Evolutionary conservation across 2,329 filamentous ascomycete species (phyloP).

Genomic region (Hypoxylon sp.): DNA sequence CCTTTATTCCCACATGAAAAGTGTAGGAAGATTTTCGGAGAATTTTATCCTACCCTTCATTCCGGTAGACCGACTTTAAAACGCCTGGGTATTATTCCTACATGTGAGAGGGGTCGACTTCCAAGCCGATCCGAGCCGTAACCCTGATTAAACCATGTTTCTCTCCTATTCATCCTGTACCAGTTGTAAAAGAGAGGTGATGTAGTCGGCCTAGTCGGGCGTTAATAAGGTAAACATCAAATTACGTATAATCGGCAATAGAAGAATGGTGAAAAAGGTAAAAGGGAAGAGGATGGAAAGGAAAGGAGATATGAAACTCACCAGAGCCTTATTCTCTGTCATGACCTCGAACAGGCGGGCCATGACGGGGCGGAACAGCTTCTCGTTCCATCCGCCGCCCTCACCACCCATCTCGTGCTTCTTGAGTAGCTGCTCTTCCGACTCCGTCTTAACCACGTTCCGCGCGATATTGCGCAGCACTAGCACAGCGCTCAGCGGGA

Average conservation of each 20-base stretch:
- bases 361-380: slow-evolving; percentile 76
- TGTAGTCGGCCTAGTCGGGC: slow-evolving; percentile 41
- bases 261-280: background rate
- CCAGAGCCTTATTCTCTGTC: slow-evolving; percentile 76
- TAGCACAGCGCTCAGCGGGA: slow-evolving; percentile 83
- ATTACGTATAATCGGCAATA: background rate
- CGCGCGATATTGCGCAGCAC: slow-evolving; percentile 84
- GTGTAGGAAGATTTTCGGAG: background rate
- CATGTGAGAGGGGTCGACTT: slow-evolving; percentile 8
- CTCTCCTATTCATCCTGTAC: slow-evolving; percentile 45
- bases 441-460: slow-evolving; percentile 74
- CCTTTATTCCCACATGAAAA: background rate
- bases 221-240: slow-evolving; percentile 19
- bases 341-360: slow-evolving; percentile 77
- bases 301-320: slow-evolving; percentile 55
- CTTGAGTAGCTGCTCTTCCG: slow-evolving; percentile 69
- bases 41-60: background rate
- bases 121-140: slow-evolving; percentile 3
- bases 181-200: slow-evolving; percentile 47
- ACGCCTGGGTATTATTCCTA: slow-evolving; percentile 49
- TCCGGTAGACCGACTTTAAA: slow-evolving; percentile 28
- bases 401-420: slow-evolving; percentile 63
- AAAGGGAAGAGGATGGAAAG: background rate
- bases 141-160: background rate
- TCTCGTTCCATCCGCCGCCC: slow-evolving; percentile 75